These are phyloP conservation scores for Saccharomyces pastorianus DNA, from an alignment of 1,139 yeast genomes.

Conservation along the genomic window DNA sequence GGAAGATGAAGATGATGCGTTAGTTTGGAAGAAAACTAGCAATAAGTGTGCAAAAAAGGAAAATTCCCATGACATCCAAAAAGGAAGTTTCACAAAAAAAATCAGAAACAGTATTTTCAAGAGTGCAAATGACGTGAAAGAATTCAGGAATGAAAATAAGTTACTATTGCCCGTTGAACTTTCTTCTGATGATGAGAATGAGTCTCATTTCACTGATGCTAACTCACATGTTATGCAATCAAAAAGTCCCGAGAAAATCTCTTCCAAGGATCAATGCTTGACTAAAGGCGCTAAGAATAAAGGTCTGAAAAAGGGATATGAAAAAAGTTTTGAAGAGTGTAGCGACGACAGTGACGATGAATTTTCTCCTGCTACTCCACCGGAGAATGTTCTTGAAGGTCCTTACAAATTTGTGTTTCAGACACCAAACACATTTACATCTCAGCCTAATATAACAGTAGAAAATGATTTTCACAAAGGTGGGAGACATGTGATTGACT, in stretches of 20 bases:
- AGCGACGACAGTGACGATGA: background rate
- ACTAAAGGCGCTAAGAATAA: background rate
- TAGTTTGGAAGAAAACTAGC: background rate
- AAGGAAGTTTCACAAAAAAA: background rate
- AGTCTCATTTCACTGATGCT: background rate
- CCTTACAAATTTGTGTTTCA: slow-evolving; percentile 12
- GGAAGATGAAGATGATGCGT: background rate
- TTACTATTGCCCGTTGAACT: background rate
- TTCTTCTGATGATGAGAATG: background rate
- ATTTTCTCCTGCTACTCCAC: slow-evolving; percentile 7
- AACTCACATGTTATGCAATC: background rate
- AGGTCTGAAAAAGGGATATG: background rate
- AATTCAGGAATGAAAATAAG: background rate
- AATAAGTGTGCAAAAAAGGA: background rate
- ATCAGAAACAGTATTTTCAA: background rate
- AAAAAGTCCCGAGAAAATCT: background rate
- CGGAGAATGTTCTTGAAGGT: slow-evolving; percentile 3
- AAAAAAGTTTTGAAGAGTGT: background rate
- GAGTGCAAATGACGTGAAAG: background rate
- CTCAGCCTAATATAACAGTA: background rate
- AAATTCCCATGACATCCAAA: background rate
- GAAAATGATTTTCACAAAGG: background rate
- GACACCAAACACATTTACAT: slow-evolving; percentile 7
- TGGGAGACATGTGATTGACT: background rate
- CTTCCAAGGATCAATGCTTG: background rate